A percentile compares a stretch with the other conserved stretches of the same genome.
Evolutionary conservation across 495 filamentous ascomycete genomes (phyloP).

Genomic region (Achaetomiella virescens): DNA sequence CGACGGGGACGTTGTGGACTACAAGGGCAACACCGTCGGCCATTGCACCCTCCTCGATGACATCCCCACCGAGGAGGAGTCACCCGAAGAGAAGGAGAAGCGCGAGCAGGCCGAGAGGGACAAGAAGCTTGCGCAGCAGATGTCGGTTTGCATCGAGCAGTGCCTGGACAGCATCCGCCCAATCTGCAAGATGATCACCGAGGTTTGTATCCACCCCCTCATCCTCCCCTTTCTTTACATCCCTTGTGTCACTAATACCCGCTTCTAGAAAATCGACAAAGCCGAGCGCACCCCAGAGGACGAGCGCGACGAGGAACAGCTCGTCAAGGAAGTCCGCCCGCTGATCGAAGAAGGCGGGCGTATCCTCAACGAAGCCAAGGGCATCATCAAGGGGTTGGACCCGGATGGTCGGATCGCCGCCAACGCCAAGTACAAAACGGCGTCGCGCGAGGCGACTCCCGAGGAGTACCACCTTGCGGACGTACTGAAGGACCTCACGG

Average conservation of each 20-base stretch:
- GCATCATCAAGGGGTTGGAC: slow-evolving; percentile 82
- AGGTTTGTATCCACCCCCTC: slow-evolving; percentile 46
- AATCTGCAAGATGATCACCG: slow-evolving; percentile 79
- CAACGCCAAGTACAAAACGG: slow-evolving; percentile 78
- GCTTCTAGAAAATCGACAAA: slow-evolving; percentile 61
- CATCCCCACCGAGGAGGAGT: slow-evolving; percentile 41
- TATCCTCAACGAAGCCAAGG: slow-evolving; percentile 83
- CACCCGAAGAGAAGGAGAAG: slow-evolving; percentile 46
- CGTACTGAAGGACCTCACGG: slow-evolving; percentile 66
- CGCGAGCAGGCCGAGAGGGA: slow-evolving; percentile 59
- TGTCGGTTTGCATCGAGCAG: slow-evolving; percentile 65
- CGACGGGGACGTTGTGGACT: slow-evolving; percentile 77
- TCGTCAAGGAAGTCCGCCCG: slow-evolving; percentile 79
- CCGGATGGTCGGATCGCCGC: slow-evolving; percentile 80
- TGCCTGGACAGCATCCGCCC: slow-evolving; percentile 79
- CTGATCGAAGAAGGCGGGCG: slow-evolving; percentile 77
- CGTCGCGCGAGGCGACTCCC: slow-evolving; percentile 73
- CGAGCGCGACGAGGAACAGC: slow-evolving; percentile 82
- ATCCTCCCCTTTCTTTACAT: background rate
- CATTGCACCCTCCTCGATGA: slow-evolving; percentile 75
- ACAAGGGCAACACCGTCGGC: slow-evolving; percentile 72
- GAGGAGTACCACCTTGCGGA: slow-evolving; percentile 86
- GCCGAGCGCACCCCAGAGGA: slow-evolving; percentile 82
- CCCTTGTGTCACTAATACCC: background rate
- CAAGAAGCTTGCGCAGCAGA: slow-evolving; percentile 68